These are phyloP conservation scores for Oryza coarctata DNA, from an alignment of 176 grass and related monocot species.

Conservation along the genomic window DNA sequence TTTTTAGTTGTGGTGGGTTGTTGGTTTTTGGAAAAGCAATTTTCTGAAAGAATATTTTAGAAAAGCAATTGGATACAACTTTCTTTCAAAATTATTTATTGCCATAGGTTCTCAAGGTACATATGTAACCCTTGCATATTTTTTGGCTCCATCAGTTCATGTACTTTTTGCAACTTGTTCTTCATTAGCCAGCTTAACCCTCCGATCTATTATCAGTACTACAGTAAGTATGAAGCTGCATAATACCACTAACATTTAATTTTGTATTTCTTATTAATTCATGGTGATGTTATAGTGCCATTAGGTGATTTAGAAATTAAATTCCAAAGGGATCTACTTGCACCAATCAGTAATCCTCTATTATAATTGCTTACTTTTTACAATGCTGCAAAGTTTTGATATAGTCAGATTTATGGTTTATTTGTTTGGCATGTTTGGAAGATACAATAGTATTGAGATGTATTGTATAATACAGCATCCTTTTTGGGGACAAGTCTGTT, in stretches of 20 bases:
- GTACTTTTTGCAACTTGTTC: neutral
- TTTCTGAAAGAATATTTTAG: neutral
- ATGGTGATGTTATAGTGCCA: neutral
- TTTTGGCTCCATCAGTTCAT: neutral
- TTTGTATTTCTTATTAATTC: conserved; percentile 17
- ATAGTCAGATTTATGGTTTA: conserved; percentile 24
- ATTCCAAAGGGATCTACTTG: neutral
- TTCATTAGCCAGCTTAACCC: neutral
- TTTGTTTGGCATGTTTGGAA: conserved; percentile 41
- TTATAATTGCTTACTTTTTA: conserved; percentile 14
- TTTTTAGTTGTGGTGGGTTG: neutral
- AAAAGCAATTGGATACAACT: neutral
- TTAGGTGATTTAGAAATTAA: conserved; percentile 9
- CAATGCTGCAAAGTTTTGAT: conserved; percentile 28
- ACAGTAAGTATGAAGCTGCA: neutral
- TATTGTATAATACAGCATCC: conserved; percentile 27
- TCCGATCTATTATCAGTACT: neutral
- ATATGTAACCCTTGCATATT: neutral
- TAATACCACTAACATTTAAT: conserved; percentile 14
- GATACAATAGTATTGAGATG: conserved; percentile 12
- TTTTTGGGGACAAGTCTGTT: conserved; percentile 30
- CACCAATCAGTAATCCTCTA: neutral
- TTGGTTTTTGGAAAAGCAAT: neutral
- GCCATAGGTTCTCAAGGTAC: neutral
- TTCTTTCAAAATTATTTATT: conserved; percentile 1